These are phyloP conservation scores for Kockiozyma suomiensis DNA, from an alignment of 805 yeast species.

Conservation along the genomic window DNA sequence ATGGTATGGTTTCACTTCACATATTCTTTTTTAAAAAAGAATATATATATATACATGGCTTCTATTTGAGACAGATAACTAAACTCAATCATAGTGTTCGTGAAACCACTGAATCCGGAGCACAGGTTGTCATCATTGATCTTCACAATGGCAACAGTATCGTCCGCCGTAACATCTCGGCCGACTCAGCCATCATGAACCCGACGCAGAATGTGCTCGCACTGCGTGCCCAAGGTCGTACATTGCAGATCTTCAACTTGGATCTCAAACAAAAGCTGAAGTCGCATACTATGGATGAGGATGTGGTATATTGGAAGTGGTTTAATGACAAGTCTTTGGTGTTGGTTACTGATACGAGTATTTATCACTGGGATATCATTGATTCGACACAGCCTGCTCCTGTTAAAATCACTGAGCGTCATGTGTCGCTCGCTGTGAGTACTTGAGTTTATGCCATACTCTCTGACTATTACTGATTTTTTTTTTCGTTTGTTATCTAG, in stretches of 20 bases:
- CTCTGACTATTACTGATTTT: slow-evolving; percentile 35
- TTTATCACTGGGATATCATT: slow-evolving; percentile 81
- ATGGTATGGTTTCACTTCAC: slow-evolving; percentile 52
- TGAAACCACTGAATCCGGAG: slow-evolving; percentile 54
- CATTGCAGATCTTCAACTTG: slow-evolving; percentile 90
- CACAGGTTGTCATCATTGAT: slow-evolving; percentile 87
- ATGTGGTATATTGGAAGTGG: slow-evolving; percentile 97
- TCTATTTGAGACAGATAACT: too few relatives aligned
- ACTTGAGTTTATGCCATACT: too few relatives aligned
- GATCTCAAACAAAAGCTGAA: slow-evolving; percentile 85
- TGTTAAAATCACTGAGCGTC: slow-evolving; percentile 75
- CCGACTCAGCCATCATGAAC: slow-evolving; percentile 97
- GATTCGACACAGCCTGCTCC: slow-evolving; percentile 84
- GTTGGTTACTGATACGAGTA: slow-evolving; percentile 73
- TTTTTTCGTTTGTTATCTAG: slow-evolving; percentile 9
- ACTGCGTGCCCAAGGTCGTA: slow-evolving; percentile 93
- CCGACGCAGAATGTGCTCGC: slow-evolving; percentile 88
- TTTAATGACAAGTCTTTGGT: slow-evolving; percentile 72
- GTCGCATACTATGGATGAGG: slow-evolving; percentile 81
- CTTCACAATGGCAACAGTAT: slow-evolving; percentile 75
- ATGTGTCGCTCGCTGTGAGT: slow-evolving; percentile 57
- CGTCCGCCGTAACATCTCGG: slow-evolving; percentile 90
- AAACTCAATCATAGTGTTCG: slow-evolving; percentile 41
- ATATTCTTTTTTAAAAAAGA: too few relatives aligned
- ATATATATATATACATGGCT: too few relatives aligned